Evolutionary conservation across 2,329 filamentous ascomycete species (phyloP), one percentile per base, ranked within the genome.

Genomic region (Aspergillus quadricinctus): DNA sequence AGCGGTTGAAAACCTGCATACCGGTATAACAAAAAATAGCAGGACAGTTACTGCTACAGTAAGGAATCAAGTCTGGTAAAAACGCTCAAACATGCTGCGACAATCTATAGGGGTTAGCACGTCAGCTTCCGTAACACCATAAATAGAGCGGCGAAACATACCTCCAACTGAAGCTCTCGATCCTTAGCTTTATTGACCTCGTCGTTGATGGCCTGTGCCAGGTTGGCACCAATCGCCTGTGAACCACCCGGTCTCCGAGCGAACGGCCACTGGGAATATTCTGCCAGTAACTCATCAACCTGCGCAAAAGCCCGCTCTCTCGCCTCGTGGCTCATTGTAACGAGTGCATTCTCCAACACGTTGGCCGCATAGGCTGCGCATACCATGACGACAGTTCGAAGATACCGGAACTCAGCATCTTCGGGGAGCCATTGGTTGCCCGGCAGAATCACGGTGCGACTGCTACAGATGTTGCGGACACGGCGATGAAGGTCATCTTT

Each of bases 251-350:
- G 70, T 76, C 92, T 89, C 77, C 87, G 88, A 53, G 88, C 92
- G 78, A 99, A 99, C 0, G 94, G 94, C 88, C 89, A 99, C 78
- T 97, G 94, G 68, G 91, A 96, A 77, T 97, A 99, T 72, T 97
- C 93, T 45, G 91, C 91, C 57, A 99, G 80, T 62, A 99, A 78
- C 77, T 97, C 94, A 74, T 99, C 94, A 19, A 96, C 96, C 79
- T 97, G 93, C 43, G 92, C 91, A 75, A 97, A 99, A 4, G 94
- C 93, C 64, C 93, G 83, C 77, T 99, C 94, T 65, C 94, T 83
- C 55, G 93, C 88, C 79, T 99, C 94, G 72, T 97, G 94, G 64
- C 92, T 91, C 61, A 99, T 84, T 14, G 90, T 95, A 55, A 90
- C 90, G 67, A 99, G 80, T n/a, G 93, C 94, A 71, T 99, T 99